Evolutionary conservation across 805 yeast species (phyloP), one percentile per base, ranked within the genome.

Genomic region (Torulaspora franciscae): DNA sequence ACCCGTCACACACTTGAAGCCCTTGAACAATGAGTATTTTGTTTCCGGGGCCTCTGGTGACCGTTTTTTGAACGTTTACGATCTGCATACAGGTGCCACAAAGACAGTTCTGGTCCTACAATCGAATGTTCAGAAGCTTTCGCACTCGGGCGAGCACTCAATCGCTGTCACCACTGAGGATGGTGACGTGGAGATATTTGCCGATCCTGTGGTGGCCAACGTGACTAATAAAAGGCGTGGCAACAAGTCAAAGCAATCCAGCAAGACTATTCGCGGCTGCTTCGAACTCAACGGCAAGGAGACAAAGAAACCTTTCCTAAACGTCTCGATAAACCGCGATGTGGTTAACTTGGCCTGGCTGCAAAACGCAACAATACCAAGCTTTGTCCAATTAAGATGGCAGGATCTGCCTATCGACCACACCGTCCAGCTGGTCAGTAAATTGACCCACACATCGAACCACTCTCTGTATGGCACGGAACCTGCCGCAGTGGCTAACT

Each of bases 31-130:
- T 17, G 66, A 75, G 37, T 68, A 67, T 37, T 79, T 88, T 54
- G 63, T 85, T 34, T 81, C 93, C 1, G 75, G 83, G 41, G 95
- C 96, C 1, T 70, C 70, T 28, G 82, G 81, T 48, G 98, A 90
- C 63, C 75, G 97, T 54, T 88, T 86, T 62, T 73, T 89, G 52
- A 87, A 87, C 61, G 69, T 85, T 29, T 81, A 83, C 58, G 65
- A 70, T 26, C 65, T 68, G 37, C 37, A 48, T 3, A 44, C 61
- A 3, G 60, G 69, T n/a, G 58, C 66, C 24, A 58, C 77, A 3
- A 62, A 61, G 43, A 70, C 81, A 2, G 85, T 89, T 2, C 75
- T 87, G 45, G 89, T 85, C 11, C 73, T 90, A 3, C 84, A 83
- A 50, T 71, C 87, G 11, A 76, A 84, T 40, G 79, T 86, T 10